Base-by-base conservation (phyloP, 2,329 filamentous ascomycete species). In the Ophiostoma quercus region DNA sequence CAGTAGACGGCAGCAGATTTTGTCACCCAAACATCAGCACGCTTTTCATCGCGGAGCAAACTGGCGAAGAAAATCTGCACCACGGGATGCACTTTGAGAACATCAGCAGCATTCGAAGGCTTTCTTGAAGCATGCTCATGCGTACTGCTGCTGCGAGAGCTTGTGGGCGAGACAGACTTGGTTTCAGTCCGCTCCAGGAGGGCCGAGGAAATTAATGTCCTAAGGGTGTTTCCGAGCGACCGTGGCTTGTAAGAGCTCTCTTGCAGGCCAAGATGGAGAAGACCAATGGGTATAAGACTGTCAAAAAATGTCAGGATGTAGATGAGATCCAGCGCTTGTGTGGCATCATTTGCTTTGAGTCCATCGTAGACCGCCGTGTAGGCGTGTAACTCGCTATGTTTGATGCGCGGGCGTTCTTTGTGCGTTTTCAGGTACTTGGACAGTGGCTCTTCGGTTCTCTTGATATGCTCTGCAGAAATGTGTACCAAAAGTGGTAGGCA, bases 401-500 rank as follows among this genome's bases (percentile, higher is more conserved):
- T 85, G 6, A 85, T 84, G 62, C 43, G 66, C 3, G 41, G 29
- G 14, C 85, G 84, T 1, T 81, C 84, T 54, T 83, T 80, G 71
- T 86, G 88, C 1, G 84, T 84, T 71, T 82, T 81, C n/a, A 88
- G 78, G 71, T 88, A 90, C 72, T 82, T 86, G 0, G 85, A 83
- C 2, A 91, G 79, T 0, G 88, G 86, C 72, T 89, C 88, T 22
- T 82, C 80, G 0, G 86, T 88, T 2, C 84, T 83, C 69, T 85
- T 87, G 16, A 91, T 79, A 43, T 88, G 83, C 72, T 87, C 84
- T 0, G 87, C 87, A 1, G 88, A 85, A 0, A 88, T 85, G 74
- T 90, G 88, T 25, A 92, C 88, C 72, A 89, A 89, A 7, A 91
- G 79, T 0, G 89, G 89, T 16, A 91, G 79, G 69, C 86, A 84